Percentiles rank a stretch among this genome's conserved stretches.
phyloP scores from a whole-genome alignment of 805 yeast species.

The Saccharomycopsis sp. region DNA sequence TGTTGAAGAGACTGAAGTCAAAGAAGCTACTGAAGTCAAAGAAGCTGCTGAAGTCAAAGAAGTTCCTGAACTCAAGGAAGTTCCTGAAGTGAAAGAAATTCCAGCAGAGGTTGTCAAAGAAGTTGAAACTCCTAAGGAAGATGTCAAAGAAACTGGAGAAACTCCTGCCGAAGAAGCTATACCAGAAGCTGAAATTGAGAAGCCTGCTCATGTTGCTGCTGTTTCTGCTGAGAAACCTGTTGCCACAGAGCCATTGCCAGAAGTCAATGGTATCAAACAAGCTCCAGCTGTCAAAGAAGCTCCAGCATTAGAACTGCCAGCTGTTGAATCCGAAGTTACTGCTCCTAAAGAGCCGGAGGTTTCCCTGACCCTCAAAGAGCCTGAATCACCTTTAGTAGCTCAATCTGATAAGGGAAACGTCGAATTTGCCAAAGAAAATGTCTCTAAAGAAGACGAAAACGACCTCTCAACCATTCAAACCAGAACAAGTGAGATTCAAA shows the following conservation, averaged over 20 bases:
- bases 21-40: constrained; percentile 3
- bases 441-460: background rate
- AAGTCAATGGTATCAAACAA: too few relatives aligned
- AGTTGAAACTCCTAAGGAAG: background rate
- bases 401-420: background rate
- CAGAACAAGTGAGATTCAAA: background rate
- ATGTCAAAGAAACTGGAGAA: background rate
- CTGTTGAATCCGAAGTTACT: background rate
- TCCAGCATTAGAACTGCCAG: too few relatives aligned
- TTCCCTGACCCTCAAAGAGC: too few relatives aligned
- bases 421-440: background rate
- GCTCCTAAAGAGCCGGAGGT: background rate
- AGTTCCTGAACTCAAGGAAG: constrained; percentile 5
- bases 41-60: constrained; percentile 3
- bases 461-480: background rate
- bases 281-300: too few relatives aligned
- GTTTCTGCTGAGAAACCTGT: background rate
- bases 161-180: background rate
- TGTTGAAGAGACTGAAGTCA: constrained; percentile 1
- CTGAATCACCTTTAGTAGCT: too few relatives aligned
- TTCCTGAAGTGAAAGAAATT: background rate
- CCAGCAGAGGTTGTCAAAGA: background rate
- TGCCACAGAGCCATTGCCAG: too few relatives aligned
- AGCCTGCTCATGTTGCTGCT: background rate
- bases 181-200: background rate